These are phyloP conservation scores for Globisporangium echinulatum DNA, from an alignment of 352 stramenopile species.

Conservation along the genomic window DNA sequence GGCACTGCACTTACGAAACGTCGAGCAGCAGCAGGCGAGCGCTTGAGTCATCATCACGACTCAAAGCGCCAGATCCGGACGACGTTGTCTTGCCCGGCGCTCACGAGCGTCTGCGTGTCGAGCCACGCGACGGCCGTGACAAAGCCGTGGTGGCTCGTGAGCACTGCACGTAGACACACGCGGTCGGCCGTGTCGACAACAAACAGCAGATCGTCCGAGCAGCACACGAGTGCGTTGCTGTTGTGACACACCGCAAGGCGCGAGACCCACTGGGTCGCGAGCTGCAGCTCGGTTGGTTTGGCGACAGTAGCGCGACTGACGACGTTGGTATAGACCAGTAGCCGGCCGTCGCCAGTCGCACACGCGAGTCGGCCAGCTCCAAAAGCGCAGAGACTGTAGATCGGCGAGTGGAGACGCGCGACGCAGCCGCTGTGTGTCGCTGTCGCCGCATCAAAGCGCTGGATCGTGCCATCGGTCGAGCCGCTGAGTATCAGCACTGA, in stretches of 20 bases:
- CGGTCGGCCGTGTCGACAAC: constrained; percentile 42
- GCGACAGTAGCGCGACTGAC: constrained; percentile 9
- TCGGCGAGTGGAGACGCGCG: constrained; percentile 32
- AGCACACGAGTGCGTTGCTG: constrained; percentile 39
- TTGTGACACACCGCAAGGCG: constrained; percentile 38
- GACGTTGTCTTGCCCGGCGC: constrained; percentile 59
- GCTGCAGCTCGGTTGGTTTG: constrained; percentile 23
- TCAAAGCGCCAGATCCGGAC: constrained; percentile 58
- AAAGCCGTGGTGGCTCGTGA: constrained; percentile 52
- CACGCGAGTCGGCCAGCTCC: constrained; percentile 31
- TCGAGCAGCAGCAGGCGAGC: constrained; percentile 5
- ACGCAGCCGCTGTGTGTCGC: constrained; percentile 40
- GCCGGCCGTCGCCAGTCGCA: constrained; percentile 56
- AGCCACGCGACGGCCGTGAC: constrained; percentile 62
- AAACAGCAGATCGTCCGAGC: constrained; percentile 49
- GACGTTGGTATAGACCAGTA: constrained; percentile 39
- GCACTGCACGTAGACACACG: constrained; percentile 21
- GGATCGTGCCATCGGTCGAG: constrained; percentile 72
- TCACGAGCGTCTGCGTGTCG: constrained; percentile 31
- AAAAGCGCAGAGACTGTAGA: constrained; percentile 43
- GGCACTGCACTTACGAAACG: constrained; percentile 41
- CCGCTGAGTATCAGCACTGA: constrained; percentile 21
- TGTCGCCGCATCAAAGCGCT: constrained; percentile 45
- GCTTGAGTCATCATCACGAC: background rate
- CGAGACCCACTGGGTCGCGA: constrained; percentile 57